A percentile compares a stretch with the other conserved stretches of the same genome.
Evolutionary conservation across 108 stramenopile genomes (phyloP).

Genomic region (Ochromonas danica): DNA sequence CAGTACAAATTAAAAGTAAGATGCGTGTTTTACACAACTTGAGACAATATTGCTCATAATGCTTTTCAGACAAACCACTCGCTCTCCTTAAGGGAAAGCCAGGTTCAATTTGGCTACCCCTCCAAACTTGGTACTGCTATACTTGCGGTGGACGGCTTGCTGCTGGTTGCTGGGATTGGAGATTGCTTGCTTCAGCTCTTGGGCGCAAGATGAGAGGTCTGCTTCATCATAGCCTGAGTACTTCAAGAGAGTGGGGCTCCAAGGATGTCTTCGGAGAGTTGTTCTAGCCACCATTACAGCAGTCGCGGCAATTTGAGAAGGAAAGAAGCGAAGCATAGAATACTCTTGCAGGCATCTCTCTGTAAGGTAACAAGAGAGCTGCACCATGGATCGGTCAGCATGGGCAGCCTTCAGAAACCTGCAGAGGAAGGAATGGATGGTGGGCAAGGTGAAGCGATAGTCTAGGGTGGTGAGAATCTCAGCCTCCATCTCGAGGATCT

Average conservation of each 20-base stretch:
- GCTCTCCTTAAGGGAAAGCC: constrained; percentile 4
- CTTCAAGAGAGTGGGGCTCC: constrained; percentile 77
- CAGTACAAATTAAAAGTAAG: too few species aligned
- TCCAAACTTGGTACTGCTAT: constrained; percentile 70
- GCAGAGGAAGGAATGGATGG: constrained; percentile 82
- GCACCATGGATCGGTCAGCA: constrained; percentile 73
- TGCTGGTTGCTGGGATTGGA: constrained; percentile 63
- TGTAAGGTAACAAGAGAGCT: constrained; percentile 79
- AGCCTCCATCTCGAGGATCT: constrained; percentile 94
- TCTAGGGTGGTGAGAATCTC: constrained; percentile 75
- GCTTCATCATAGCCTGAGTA: constrained; percentile 75
- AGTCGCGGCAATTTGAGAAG: constrained; percentile 76
- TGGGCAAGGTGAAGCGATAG: constrained; percentile 85
- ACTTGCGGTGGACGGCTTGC: constrained; percentile 79
- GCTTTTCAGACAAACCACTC: too few species aligned
- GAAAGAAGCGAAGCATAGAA: constrained; percentile 71
- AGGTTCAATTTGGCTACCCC: constrained; percentile 57
- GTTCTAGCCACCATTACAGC: constrained; percentile 82
- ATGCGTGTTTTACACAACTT: too few species aligned
- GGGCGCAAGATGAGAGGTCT: constrained; percentile 69
- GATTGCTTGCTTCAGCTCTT: constrained; percentile 58
- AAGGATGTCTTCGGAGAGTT: constrained; percentile 67
- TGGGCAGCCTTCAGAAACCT: constrained; percentile 86
- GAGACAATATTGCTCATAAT: too few species aligned
- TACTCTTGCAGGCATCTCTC: constrained; percentile 94